Percentiles rank a stretch among this genome's conserved stretches.
phyloP scores from a whole-genome alignment of 129 eudicot genomes.

The Chrysanthemum seticuspe region DNA sequence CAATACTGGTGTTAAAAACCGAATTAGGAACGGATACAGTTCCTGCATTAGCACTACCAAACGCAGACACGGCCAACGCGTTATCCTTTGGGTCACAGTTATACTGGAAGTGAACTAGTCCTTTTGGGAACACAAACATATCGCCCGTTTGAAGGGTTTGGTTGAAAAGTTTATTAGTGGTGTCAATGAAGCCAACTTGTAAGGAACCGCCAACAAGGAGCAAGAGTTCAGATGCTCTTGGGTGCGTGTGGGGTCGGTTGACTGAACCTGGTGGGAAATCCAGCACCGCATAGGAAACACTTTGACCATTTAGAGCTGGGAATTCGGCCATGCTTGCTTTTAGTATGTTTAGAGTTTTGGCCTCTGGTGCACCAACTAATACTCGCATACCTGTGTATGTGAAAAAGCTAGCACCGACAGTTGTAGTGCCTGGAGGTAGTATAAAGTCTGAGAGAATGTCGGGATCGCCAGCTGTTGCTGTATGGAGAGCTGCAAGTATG shows the following conservation, averaged over 20 bases:
- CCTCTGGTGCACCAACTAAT: not conserved
- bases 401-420: conserved; percentile 12
- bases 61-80: conserved; percentile 18
- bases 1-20: conserved; percentile 21
- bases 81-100: conserved; percentile 9
- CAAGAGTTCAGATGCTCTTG: conserved; percentile 27
- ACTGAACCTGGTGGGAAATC: conserved; percentile 25
- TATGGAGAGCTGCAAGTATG: conserved; percentile 13
- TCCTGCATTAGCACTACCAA: conserved; percentile 31
- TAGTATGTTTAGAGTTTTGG: not conserved
- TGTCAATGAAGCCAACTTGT: conserved; percentile 27
- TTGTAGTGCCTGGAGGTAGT: not conserved
- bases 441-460: conserved; percentile 26
- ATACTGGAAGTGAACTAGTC: conserved; percentile 27
- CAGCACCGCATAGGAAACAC: conserved; percentile 26
- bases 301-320: conserved; percentile 29
- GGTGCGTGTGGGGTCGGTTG: conserved; percentile 19
- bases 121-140: conserved; percentile 26
- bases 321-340: conserved; percentile 27
- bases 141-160: conserved; percentile 26
- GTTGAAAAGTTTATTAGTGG: conserved; percentile 24
- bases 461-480: conserved; percentile 21
- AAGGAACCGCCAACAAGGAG: conserved; percentile 20
- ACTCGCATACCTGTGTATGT: conserved; percentile 25
- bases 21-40: conserved; percentile 27